These are phyloP conservation scores for Penicillium turbatum DNA, from an alignment of 495 filamentous ascomycete genomes.

Conservation along the genomic window DNA sequence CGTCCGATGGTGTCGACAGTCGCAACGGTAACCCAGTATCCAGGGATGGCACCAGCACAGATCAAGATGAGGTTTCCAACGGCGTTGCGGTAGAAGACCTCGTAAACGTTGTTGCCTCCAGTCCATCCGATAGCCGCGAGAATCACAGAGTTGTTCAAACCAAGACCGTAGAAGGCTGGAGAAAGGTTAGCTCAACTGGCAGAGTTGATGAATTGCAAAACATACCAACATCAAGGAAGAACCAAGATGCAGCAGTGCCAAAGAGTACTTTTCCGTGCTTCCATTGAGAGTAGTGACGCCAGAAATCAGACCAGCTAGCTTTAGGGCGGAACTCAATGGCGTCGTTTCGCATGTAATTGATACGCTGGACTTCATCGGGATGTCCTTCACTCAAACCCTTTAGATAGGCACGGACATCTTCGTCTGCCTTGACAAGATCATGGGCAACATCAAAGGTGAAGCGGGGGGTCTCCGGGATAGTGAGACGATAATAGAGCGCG, in stretches of 20 bases:
- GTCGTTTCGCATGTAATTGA: constrained; percentile 43
- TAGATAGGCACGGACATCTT: constrained; percentile 63
- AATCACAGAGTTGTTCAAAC: constrained; percentile 69
- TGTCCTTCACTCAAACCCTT: constrained; percentile 52
- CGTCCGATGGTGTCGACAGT: constrained; percentile 70
- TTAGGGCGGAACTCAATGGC: constrained; percentile 49
- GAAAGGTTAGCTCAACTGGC: constrained; percentile 22
- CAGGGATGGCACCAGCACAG: constrained; percentile 69
- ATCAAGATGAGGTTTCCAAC: constrained; percentile 72
- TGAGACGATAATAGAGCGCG: constrained; percentile 80
- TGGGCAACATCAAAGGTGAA: constrained; percentile 79
- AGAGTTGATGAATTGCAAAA: not conserved
- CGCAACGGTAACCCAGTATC: constrained; percentile 71
- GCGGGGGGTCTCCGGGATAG: constrained; percentile 78
- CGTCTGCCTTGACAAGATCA: constrained; percentile 64
- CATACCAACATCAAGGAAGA: constrained; percentile 61
- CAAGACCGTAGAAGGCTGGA: constrained; percentile 71
- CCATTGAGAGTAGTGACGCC: constrained; percentile 58
- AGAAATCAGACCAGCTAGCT: constrained; percentile 64
- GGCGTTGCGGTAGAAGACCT: constrained; percentile 63
- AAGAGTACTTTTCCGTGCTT: constrained; percentile 66
- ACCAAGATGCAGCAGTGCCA: constrained; percentile 77
- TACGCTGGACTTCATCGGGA: constrained; percentile 58
- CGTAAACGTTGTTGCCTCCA: constrained; percentile 52
- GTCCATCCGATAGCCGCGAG: constrained; percentile 65